phyloP scores from a whole-genome alignment of 164 flowering plant genomes.

The Chloranthus sessilifolius region DNA sequence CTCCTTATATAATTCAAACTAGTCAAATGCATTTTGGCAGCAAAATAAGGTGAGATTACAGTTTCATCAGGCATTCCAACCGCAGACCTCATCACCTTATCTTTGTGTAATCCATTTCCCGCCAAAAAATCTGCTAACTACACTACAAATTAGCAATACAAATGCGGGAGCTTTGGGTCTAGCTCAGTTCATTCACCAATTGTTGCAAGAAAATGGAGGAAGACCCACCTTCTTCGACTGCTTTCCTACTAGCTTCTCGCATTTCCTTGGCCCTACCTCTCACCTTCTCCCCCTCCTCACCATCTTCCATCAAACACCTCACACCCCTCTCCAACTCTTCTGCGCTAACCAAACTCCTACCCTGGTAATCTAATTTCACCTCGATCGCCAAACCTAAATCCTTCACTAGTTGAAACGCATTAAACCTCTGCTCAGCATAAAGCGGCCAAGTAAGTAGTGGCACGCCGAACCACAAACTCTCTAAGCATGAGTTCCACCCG shows the following conservation, averaged over 20 bases:
- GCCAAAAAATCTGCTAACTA: too few species aligned
- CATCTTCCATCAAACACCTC: slow-evolving; percentile 13
- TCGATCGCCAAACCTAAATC: slow-evolving; percentile 26
- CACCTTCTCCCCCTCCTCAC: slow-evolving; percentile 13
- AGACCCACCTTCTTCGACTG: slow-evolving; percentile 12
- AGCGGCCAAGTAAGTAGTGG: slow-evolving; percentile 50
- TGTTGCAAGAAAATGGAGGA: slow-evolving; percentile 5
- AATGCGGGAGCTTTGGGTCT: too few species aligned
- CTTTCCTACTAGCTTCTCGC: not conserved
- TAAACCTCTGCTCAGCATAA: slow-evolving; percentile 42
- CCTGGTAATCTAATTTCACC: slow-evolving; percentile 17
- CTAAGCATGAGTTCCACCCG: slow-evolving; percentile 16
- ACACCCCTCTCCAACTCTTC: slow-evolving; percentile 28
- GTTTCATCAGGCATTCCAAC: too few species aligned
- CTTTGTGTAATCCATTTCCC: too few species aligned
- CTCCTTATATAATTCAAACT: too few species aligned
- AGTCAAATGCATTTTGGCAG: too few species aligned
- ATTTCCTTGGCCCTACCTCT: slow-evolving; percentile 3
- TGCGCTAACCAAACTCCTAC: slow-evolving; percentile 19
- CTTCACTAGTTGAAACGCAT: slow-evolving; percentile 36
- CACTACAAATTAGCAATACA: too few species aligned
- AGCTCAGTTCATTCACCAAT: too few species aligned
- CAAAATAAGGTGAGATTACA: too few species aligned
- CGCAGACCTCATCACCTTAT: too few species aligned
- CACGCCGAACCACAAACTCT: slow-evolving; percentile 15